phyloP scores from a whole-genome alignment of 2,329 filamentous ascomycete species.

The Ophiostoma sp. region DNA sequence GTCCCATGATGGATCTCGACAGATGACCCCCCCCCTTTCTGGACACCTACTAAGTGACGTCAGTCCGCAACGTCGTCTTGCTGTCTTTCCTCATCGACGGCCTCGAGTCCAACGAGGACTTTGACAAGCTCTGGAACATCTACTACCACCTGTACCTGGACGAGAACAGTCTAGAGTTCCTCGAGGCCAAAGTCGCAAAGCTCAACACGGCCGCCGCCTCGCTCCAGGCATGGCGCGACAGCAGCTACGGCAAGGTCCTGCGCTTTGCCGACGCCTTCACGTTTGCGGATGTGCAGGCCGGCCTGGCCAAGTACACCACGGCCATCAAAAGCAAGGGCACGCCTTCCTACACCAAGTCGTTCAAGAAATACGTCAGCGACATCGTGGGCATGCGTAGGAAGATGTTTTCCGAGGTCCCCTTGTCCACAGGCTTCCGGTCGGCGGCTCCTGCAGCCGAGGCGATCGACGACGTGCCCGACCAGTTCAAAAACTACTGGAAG shows the following conservation, averaged over 20 bases:
- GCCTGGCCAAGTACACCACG: slow-evolving; percentile 36
- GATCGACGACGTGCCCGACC: background rate
- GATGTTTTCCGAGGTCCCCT: background rate
- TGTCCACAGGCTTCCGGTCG: background rate
- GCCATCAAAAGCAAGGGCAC: background rate
- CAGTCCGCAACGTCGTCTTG: slow-evolving; percentile 52
- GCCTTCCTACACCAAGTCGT: background rate
- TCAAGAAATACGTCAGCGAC: background rate
- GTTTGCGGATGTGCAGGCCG: slow-evolving; percentile 37
- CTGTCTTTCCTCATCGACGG: slow-evolving; percentile 48
- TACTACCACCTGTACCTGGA: slow-evolving; percentile 52
- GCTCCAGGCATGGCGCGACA: slow-evolving; percentile 41
- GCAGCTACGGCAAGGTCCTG: slow-evolving; percentile 42
- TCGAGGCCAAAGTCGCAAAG: slow-evolving; percentile 42
- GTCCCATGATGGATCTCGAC: no score
- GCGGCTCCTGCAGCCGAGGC: background rate
- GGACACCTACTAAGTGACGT: background rate
- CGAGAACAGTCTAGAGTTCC: slow-evolving; percentile 33
- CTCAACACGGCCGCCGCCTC: slow-evolving; percentile 39
- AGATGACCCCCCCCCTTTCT: no score
- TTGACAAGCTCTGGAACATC: slow-evolving; percentile 45
- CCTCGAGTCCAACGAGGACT: slow-evolving; percentile 22
- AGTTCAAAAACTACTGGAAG: background rate
- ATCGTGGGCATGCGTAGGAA: background rate
- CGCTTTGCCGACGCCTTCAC: slow-evolving; percentile 47